Evolutionary conservation across 2,329 filamentous ascomycete species (phyloP), one percentile per base, ranked within the genome.

Genomic region (Calonectria multiphialidica): DNA sequence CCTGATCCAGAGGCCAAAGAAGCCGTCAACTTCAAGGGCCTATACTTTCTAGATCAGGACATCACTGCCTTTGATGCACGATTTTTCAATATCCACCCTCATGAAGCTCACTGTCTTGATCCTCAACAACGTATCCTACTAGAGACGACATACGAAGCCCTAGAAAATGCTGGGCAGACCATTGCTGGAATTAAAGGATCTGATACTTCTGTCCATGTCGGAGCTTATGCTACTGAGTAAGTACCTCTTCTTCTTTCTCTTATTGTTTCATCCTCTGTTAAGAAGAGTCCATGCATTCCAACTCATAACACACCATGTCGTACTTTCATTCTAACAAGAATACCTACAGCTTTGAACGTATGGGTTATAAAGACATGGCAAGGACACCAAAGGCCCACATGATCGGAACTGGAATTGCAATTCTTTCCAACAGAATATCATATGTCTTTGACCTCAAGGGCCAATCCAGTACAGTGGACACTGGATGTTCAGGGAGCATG

Each of bases 381-480:
- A 67, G 57, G 61, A 67, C 62, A 5, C 62, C 66, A 47, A 74
- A 72, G 42, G 79, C 82, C 69, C 79, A 81, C 65, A 77, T 81
- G 47, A 83, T 80, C 3, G 82, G 82, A 72, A 76, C 72, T 7
- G 77, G 75, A 23, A 74, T 76, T 53, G 75, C 78, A 30, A 79
- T 82, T 16, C 70, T 83, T 2, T 76, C 81, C 67, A 84, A 85
- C 72, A 80, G 85, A 1, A 81, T 86, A 42, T 79, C 79, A 2
- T 78, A 86, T 71, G 73, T 81, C 23, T 85, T 85, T 66, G 81
- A 85, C 75, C 72, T 86, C 6, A 78, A 79, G 21, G 84, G 85
- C 0, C 78, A 82, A 5, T 81, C 80, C 23, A 77, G 80, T 13
- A 75, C 80, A 16, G 68, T 80, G 28, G 82, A 85, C 55, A 85